phyloP scores from a whole-genome alignment of 164 flowering plant genomes.

The Kalanchoe fedtschenkoi region DNA sequence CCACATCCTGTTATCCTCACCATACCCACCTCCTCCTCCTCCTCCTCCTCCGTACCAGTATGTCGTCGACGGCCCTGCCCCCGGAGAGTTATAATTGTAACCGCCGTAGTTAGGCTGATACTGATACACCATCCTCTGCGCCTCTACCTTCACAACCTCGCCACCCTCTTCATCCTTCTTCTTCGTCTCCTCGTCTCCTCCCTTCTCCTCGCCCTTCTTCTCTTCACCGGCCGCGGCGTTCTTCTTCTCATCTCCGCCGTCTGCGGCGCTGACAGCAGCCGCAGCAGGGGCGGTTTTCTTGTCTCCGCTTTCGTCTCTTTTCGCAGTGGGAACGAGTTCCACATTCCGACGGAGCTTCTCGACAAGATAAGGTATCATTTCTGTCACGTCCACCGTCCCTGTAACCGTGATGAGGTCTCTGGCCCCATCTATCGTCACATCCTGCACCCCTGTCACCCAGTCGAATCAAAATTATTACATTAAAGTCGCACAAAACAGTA shows the following conservation, averaged over 20 bases:
- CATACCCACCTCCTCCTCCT: conserved; percentile 12
- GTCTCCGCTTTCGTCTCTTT: conserved; percentile 22
- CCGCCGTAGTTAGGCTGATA: conserved; percentile 11
- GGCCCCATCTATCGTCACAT: conserved; percentile 28
- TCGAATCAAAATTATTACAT: not conserved
- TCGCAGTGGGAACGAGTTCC: conserved; percentile 54
- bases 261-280: conserved; percentile 11
- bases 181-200: conserved; percentile 11
- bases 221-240: conserved; percentile 10
- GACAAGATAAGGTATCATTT: conserved; percentile 30
- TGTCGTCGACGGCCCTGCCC: conserved; percentile 6
- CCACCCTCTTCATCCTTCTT: not conserved
- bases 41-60: conserved; percentile 19
- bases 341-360: conserved; percentile 49
- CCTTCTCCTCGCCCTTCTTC: conserved; percentile 15
- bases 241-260: conserved; percentile 12
- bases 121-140: conserved; percentile 28
- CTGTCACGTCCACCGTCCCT: conserved; percentile 62
- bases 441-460: conserved; percentile 43
- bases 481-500: no score
- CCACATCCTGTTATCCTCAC: conserved; percentile 1
- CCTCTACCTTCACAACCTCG: conserved; percentile 16
- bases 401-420: conserved; percentile 65
- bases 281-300: conserved; percentile 11
- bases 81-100: not conserved